Base-by-base conservation (phyloP, 2,329 filamentous ascomycete genomes). In the Laburnicola sp. region DNA sequence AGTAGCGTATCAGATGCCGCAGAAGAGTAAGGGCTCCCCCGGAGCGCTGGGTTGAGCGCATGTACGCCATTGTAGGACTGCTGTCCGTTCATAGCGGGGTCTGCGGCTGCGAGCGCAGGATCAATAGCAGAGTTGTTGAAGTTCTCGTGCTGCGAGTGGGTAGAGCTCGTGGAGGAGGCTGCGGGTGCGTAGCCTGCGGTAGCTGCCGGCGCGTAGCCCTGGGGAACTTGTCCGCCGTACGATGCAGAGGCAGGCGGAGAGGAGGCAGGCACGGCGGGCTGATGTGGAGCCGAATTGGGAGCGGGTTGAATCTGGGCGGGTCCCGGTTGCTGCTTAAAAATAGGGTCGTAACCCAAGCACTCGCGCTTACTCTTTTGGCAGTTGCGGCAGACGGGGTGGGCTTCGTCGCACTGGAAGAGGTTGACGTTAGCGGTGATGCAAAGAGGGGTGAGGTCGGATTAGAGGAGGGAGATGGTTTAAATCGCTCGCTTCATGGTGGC, bases 291-390 rank as follows among this genome's bases (percentile, higher is more conserved):
- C 28, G 74, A 68, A 60, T 81, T 83, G 48, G 86, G 84, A 9
- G 85, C 84, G 21, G 87, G 83, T 70, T 93, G 89, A 56, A 91
- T 87, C 57, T 85, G 82, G 41, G 87, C 81, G 27, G 87, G 87
- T 46, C 85, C 84, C 39, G 82, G 76, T 64, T 87, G 84, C 57
- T 86, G 83, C 74, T 91, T 89, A 77, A 93, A 94, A 66, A 93
- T 89, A 32, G 89, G 89, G 67, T 94, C 89, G 82, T 94, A 94
- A 48, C 89, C 89, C 42, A 91, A 72, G 68, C 89, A 94, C 65
- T 93, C 89, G 67, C 89, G 88, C 76, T 93, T 94, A 62, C 88
- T 91, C 74, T 94, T 94, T 69, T 87, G 86, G 76, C 89, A 94
- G 70, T 94, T 91, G 76, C 91, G 86, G 80, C 94, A 99, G 53